Conservation (phyloP, 2,329 filamentous ascomycete genomes). For the Achaetomium macrosporum region DNA sequence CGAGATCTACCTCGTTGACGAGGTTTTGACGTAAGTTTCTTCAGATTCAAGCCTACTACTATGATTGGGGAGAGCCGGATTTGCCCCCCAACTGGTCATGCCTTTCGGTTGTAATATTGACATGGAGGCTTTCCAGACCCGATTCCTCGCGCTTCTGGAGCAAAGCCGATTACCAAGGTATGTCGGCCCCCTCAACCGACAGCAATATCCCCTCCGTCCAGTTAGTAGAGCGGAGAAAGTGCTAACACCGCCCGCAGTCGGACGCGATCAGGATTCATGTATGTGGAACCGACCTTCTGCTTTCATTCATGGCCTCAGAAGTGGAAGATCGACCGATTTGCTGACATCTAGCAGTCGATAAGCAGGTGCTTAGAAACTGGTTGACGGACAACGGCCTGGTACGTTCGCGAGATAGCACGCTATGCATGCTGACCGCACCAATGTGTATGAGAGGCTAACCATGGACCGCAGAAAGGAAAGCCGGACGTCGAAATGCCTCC, state of each 20-base stretch:
- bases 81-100: too few species aligned
- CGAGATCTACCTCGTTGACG: conserved; percentile 71
- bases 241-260: conserved; percentile 37
- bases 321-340: not conserved
- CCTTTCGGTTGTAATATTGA: not conserved
- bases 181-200: not conserved
- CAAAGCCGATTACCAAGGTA: conserved; percentile 56
- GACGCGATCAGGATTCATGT: conserved; percentile 64
- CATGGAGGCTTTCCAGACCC: conserved; percentile 35
- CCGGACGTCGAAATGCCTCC: conserved; percentile 65
- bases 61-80: too few species aligned
- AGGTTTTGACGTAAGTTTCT: conserved; percentile 60
- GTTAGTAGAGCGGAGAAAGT: not conserved
- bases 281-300: not conserved
- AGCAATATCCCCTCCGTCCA: not conserved
- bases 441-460: too few species aligned
- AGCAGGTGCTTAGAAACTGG: conserved; percentile 82
- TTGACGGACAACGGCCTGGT: conserved; percentile 60
- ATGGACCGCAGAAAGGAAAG: conserved; percentile 54
- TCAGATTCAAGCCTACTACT: too few species aligned
- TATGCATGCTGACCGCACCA: not conserved
- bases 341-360: conserved; percentile 58
- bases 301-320: not conserved
- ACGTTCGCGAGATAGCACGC: not conserved
- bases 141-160: conserved; percentile 86